Conservation (phyloP, 129 eudicot genomes). For the Ambrosia trifida region DNA sequence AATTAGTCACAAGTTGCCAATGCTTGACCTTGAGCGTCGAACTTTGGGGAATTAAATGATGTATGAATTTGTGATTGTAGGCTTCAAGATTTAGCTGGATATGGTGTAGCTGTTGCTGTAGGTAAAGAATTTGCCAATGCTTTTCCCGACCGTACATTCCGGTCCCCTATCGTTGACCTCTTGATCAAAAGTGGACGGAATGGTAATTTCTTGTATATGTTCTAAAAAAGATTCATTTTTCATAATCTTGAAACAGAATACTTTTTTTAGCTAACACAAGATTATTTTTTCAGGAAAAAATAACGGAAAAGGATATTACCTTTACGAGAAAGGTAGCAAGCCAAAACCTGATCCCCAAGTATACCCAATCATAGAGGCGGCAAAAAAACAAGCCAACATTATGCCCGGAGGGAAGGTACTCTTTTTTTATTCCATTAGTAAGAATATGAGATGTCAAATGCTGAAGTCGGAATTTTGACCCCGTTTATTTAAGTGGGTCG, state of each 20-base stretch:
- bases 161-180: conserved; percentile 66
- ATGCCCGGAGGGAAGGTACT: conserved; percentile 90
- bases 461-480: not conserved
- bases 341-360: conserved; percentile 90
- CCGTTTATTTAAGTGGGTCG: not conserved
- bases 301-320: conserved; percentile 89
- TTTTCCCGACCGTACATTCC: conserved; percentile 79
- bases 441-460: not conserved
- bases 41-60: not conserved
- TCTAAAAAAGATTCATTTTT: not conserved
- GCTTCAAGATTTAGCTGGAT: conserved; percentile 93
- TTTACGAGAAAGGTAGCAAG: conserved; percentile 88
- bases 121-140: conserved; percentile 55
- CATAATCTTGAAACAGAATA: not conserved
- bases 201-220: conserved; percentile 44
- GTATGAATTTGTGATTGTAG: conserved; percentile 38
- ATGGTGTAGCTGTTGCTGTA: conserved; percentile 88
- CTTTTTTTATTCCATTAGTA: not conserved
- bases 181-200: conserved; percentile 80
- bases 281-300: conserved; percentile 58
- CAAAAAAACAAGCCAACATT: conserved; percentile 56
- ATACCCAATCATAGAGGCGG: conserved; percentile 71
- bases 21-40: too few relatives aligned
- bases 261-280: conserved; percentile 6
- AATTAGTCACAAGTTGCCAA: too few relatives aligned